Evolutionary conservation across 129 eudicot species (phyloP).

Genomic region (Ambrosia artemisiifolia): DNA sequence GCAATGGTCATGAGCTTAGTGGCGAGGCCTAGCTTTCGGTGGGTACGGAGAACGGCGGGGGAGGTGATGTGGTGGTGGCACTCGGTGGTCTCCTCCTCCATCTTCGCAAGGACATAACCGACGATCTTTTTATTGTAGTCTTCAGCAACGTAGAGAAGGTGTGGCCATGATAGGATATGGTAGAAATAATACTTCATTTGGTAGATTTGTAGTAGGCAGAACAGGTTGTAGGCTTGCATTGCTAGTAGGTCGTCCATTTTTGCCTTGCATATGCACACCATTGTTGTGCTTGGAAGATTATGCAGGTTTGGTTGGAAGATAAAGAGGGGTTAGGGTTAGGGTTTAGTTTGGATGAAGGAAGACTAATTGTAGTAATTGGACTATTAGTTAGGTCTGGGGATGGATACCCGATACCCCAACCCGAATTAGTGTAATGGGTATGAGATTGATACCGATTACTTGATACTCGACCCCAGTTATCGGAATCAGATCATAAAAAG

Average conservation of each 20-base stretch:
- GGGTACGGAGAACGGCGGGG: conserved; percentile 85
- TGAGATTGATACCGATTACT: no score
- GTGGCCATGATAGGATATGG: conserved; percentile 69
- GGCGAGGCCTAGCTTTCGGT: conserved; percentile 77
- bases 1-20: conserved; percentile 97
- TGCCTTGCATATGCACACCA: conserved; percentile 64
- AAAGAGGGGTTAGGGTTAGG: conserved; percentile 18
- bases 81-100: conserved; percentile 89
- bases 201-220: conserved; percentile 90
- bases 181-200: conserved; percentile 91
- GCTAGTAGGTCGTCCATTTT: conserved; percentile 77
- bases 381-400: no score
- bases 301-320: no score
- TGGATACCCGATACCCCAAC: no score
- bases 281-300: conserved; percentile 2
- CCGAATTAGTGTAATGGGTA: no score
- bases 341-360: conserved; percentile 28
- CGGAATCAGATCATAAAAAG: no score
- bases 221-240: conserved; percentile 85
- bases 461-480: no score
- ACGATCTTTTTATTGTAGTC: conserved; percentile 89
- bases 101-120: conserved; percentile 78
- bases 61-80: conserved; percentile 96
- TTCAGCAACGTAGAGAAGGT: conserved; percentile 68
- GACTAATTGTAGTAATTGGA: no score